Conservation (phyloP, 805 yeast species). For the Metschnikowia dekortorum region DNA sequence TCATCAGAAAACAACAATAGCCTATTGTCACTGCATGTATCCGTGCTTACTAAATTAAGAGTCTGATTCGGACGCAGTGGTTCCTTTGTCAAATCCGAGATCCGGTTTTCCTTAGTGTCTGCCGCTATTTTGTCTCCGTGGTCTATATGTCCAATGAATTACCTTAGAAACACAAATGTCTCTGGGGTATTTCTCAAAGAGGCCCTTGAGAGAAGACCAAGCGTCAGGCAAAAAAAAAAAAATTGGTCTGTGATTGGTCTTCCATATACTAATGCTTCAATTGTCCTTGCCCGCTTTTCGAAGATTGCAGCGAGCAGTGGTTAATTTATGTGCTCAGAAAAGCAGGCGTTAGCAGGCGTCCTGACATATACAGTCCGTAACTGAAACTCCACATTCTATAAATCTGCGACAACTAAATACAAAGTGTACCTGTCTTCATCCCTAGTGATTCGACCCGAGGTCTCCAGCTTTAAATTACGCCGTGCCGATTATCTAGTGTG, state of each 20-base stretch:
- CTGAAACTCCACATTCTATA: background rate
- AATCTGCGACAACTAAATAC: background rate
- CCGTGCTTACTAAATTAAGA: background rate
- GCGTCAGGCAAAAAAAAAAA: background rate
- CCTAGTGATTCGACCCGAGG: background rate
- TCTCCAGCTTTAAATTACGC: background rate
- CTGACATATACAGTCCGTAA: slow-evolving; percentile 1
- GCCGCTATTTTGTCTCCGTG: background rate
- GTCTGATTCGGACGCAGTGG: background rate
- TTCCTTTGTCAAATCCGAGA: background rate
- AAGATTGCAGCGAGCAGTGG: background rate
- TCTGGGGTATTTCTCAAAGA: background rate
- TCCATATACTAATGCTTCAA: too few species aligned
- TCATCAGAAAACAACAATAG: background rate
- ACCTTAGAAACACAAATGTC: background rate
- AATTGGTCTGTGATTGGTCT: background rate
- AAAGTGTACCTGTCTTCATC: background rate
- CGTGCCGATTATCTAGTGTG: background rate
- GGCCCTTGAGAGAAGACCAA: background rate
- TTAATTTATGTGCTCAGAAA: background rate
- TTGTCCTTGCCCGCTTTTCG: too few species aligned
- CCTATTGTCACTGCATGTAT: slow-evolving; percentile 1
- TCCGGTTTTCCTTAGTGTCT: background rate
- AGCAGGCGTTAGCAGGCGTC: slow-evolving; percentile 1
- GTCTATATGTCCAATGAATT: background rate